Conservation (phyloP, 768 basidiomycete genomes). For the Serendipita sp. region DNA sequence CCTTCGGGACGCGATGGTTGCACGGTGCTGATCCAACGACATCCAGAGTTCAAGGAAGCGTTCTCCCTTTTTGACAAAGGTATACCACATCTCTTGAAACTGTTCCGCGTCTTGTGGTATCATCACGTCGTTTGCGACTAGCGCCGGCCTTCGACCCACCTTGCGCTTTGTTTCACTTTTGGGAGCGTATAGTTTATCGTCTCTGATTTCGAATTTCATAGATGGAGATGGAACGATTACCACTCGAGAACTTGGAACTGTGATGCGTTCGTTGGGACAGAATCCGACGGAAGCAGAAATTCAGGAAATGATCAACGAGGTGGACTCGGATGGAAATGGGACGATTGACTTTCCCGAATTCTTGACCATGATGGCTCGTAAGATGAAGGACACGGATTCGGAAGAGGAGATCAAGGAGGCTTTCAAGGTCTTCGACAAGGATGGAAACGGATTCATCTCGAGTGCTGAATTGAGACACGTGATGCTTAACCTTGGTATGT, state of each 20-base stretch:
- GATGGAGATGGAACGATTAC: conserved; percentile 92
- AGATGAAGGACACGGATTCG: conserved; percentile 82
- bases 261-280: conserved; percentile 86
- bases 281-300: conserved; percentile 86
- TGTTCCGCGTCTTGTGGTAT: conserved; percentile 3
- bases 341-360: conserved; percentile 80
- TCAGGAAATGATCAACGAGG: conserved; percentile 93
- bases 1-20: too few species aligned
- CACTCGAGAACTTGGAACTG: conserved; percentile 76
- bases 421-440: conserved; percentile 95
- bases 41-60: conserved; percentile 30
- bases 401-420: conserved; percentile 95
- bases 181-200: not conserved
- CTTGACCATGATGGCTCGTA: conserved; percentile 69
- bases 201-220: conserved; percentile 18
- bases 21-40: too few species aligned
- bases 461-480: conserved; percentile 77
- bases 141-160: not conserved
- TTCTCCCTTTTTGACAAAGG: conserved; percentile 75
- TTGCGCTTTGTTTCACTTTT: not conserved
- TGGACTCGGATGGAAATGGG: conserved; percentile 77
- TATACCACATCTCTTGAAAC: conserved; percentile 21
- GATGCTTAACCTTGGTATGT: conserved; percentile 75
- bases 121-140: conserved; percentile 1
- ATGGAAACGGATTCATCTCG: conserved; percentile 81